Evolutionary conservation across 345 rosid species (phyloP).

Genomic region (Arabidopsis arenosa): DNA sequence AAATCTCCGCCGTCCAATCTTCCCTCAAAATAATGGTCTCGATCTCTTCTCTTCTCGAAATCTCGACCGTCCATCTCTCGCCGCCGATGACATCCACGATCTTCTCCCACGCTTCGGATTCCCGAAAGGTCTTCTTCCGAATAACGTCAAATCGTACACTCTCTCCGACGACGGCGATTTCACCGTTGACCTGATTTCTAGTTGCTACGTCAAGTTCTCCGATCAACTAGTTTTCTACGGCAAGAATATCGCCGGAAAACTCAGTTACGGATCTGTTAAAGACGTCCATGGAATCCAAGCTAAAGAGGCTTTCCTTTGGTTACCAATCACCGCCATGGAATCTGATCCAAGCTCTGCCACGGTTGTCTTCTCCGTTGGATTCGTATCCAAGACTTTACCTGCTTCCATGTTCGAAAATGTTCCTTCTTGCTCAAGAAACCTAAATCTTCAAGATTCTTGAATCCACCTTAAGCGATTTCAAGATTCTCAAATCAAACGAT

Average conservation of each 20-base stretch:
- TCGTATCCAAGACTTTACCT: conserved; percentile 68
- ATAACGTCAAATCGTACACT: conserved; percentile 62
- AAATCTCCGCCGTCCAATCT: conserved; percentile 27
- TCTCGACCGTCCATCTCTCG: conserved; percentile 28
- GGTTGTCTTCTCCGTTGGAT: conserved; percentile 77
- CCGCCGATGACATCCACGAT: conserved; percentile 63
- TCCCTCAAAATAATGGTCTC: conserved; percentile 29
- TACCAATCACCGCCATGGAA: conserved; percentile 65
- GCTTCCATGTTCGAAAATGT: conserved; percentile 59
- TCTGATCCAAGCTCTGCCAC: conserved; percentile 47
- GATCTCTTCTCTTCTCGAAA: conserved; percentile 37
- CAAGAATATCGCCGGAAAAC: conserved; percentile 57
- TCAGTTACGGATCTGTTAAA: conserved; percentile 63
- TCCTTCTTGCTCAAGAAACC: conserved; percentile 60
- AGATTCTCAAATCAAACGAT: no score
- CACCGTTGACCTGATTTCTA: conserved; percentile 49
- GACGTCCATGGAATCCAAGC: conserved; percentile 72
- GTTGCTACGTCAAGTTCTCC: conserved; percentile 64
- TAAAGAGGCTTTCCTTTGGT: conserved; percentile 69
- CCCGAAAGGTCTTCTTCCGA: conserved; percentile 74
- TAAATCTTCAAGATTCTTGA: conserved; percentile 25
- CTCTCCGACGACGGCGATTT: conserved; percentile 59
- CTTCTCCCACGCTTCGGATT: conserved; percentile 67
- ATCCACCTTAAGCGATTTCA: background rate
- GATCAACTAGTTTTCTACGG: conserved; percentile 62